Base-by-base conservation (phyloP, 345 rosid genomes). In the Dimocarpus longan region DNA sequence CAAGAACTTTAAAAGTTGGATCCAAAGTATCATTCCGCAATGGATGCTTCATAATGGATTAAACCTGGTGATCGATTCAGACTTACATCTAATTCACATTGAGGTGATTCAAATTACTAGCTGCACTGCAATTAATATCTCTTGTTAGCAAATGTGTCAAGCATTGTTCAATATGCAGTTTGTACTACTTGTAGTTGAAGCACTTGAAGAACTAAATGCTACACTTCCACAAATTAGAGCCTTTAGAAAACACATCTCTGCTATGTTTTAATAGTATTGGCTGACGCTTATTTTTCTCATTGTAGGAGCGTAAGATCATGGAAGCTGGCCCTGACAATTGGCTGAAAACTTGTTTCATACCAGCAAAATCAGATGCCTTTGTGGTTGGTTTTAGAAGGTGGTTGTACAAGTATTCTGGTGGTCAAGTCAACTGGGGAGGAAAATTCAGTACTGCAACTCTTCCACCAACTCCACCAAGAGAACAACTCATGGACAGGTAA, bases 401-500 rank as follows among this genome's bases (percentile, higher is more conserved):
- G 98, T 78, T 90, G 70, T 89, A 88, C 78, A 95, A 87, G 77
- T 90, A 89, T 76, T 84, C 90, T 0, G 90, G 83, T 2, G 85
- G 94, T 75, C 87, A 88, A 66, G 81, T 95, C 19, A 88, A 92
- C 42, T 92, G 98, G 98, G 84, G 84, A 82, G 90, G 95, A 78
- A 92, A 89, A 86, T 91, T 66, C 80, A 82, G 79, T 67, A 10
- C 22, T 57, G 87, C 88, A 10, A 85, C 79, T 77, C 90, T 91
- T 83, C 98, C 98, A 8, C 94, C 95, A 54, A 80, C 91, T 68
- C 92, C 95, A 57, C 91, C 94, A 10, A 83, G 89, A 82, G 98
- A 93, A 72, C 91, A 92, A 73, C 87, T 95, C 74, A 63, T 95
- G 85, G 97, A 95, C 86, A 91, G 98, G 97, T 95, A 81, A 76